Evolutionary conservation across 2,329 filamentous ascomycete genomes (phyloP).

Genomic region (Trichoderma sp.): DNA sequence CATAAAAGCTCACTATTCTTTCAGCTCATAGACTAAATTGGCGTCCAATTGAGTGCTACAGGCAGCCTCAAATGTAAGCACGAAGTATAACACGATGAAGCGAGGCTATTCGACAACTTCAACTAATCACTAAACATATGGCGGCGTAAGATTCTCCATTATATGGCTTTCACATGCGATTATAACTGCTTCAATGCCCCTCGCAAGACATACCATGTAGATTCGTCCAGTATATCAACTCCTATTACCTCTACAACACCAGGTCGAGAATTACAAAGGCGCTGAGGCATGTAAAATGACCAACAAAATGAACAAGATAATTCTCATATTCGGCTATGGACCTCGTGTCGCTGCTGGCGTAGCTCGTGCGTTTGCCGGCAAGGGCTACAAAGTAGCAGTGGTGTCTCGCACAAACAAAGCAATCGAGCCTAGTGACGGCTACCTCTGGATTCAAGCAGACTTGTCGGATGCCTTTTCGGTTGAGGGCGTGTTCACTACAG

Average conservation of each 20-base stretch:
- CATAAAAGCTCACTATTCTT: neutral
- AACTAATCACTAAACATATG: neutral
- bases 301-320: slow-evolving; percentile 7
- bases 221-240: neutral
- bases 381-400: slow-evolving; percentile 15
- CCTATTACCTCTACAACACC: neutral
- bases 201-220: neutral
- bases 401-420: slow-evolving; percentile 2
- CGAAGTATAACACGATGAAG: neutral
- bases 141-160: neutral
- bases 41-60: neutral
- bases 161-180: neutral
- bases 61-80: neutral
- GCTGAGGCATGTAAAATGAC: neutral
- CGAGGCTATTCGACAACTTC: neutral
- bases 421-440: neutral
- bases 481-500: neutral
- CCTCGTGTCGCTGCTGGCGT: slow-evolving; percentile 1
- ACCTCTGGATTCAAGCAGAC: slow-evolving; percentile 5
- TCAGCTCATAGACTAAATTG: neutral
- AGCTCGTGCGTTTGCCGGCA: slow-evolving; percentile 1
- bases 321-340: slow-evolving; percentile 7
- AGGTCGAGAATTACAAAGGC: neutral
- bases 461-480: neutral
- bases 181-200: neutral